Percentiles rank a stretch among this genome's conserved stretches.
Evolutionary conservation across 2,329 filamentous ascomycete species (phyloP).

Genomic region (Trichoderma sp.): DNA sequence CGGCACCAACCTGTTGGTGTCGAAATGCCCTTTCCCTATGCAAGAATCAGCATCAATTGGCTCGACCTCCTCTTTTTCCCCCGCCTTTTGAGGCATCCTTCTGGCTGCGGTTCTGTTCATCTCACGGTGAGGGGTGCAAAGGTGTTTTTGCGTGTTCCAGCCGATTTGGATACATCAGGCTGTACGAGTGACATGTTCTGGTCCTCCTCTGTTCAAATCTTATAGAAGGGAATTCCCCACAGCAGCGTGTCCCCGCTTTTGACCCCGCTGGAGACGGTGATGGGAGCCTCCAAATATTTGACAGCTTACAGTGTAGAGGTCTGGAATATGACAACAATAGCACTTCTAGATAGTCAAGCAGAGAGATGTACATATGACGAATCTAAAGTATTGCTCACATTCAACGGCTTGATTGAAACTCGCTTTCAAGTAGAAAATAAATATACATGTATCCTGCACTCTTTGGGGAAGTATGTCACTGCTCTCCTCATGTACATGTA

Average conservation of each 20-base stretch:
- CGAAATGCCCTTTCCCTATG: background rate
- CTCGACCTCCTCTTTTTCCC: background rate
- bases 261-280: background rate
- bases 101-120: background rate
- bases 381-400: background rate
- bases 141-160: background rate
- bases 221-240: background rate
- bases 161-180: background rate
- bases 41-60: background rate
- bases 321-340: background rate
- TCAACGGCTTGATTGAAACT: background rate
- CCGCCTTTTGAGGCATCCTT: background rate
- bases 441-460: background rate
- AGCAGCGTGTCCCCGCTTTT: background rate
- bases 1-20: background rate
- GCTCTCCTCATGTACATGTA: background rate
- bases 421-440: background rate
- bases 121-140: background rate
- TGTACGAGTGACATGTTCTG: background rate
- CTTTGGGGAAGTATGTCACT: background rate
- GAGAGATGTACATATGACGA: background rate
- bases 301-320: background rate
- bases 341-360: background rate
- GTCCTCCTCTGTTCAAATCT: background rate
- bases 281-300: background rate